Percentiles rank a stretch among this genome's conserved stretches.
Evolutionary conservation across 2,329 filamentous ascomycete genomes (phyloP).

Genomic region (Ceratocystis alfenasii): DNA sequence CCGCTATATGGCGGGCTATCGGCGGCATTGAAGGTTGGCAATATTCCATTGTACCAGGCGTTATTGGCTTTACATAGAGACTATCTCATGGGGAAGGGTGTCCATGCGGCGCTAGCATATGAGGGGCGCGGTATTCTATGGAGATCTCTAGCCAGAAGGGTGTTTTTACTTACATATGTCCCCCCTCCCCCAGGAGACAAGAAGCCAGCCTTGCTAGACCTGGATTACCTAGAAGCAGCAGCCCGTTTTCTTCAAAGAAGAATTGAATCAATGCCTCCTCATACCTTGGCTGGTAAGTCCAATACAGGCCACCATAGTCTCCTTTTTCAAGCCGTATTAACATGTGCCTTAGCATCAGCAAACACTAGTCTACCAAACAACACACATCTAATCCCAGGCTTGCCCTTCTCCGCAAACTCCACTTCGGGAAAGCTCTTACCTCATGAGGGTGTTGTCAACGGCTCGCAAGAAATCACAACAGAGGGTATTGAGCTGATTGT

Average conservation of each 20-base stretch:
- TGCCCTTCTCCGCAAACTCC: constrained; percentile 19
- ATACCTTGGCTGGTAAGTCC: constrained; percentile 18
- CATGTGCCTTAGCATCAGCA: constrained; percentile 12
- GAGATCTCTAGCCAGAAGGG: constrained; percentile 66
- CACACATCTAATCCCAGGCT: constrained; percentile 14
- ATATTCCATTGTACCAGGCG: constrained; percentile 61
- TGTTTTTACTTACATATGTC: constrained; percentile 68
- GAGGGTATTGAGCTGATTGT: constrained; percentile 67
- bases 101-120: constrained; percentile 64
- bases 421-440: constrained; percentile 38
- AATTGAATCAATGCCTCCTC: constrained; percentile 37
- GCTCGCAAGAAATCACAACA: constrained; percentile 47
- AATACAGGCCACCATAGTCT: background rate
- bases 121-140: constrained; percentile 72
- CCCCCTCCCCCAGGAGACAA: constrained; percentile 44
- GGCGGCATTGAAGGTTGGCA: constrained; percentile 56
- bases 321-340: constrained; percentile 3
- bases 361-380: constrained; percentile 18
- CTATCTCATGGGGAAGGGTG: constrained; percentile 65
- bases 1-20: constrained; percentile 64
- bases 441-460: constrained; percentile 50
- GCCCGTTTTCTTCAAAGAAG: constrained; percentile 54
- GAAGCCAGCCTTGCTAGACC: constrained; percentile 61
- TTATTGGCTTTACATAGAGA: constrained; percentile 51
- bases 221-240: constrained; percentile 53